Evolutionary conservation across 2,329 filamentous ascomycete genomes (phyloP), one percentile per base, ranked within the genome.

Genomic region (Aspergillus piperis): DNA sequence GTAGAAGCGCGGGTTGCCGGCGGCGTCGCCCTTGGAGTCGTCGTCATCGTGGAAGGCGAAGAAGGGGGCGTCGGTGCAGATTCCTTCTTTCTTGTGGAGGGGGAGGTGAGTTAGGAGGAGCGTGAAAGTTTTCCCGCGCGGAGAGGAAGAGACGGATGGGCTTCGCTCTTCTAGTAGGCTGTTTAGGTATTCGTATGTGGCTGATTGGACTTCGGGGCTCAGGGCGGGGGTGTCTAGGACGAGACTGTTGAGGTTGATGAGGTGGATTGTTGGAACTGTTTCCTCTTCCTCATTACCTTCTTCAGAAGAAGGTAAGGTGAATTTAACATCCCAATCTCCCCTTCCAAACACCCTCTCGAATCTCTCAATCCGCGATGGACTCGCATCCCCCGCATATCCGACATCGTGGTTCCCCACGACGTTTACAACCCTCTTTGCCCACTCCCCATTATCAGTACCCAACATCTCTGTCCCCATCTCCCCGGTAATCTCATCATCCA

Each of bases 321-420:
- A 87, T 36, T 88, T 86, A 10, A 96, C 83, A 71, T 96, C 92
- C 83, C 96, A 99, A 74, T 98, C 96, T 17, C 90, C 87, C 65
- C 88, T 90, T 59, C 95, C 95, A 78, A 96, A 99, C 1, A 85
- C 84, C 21, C 84, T 82, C 77, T 96, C 92, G 72, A 98, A 99
- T 1, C 95, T 86, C 27, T 86, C 81, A 57, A 97, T 82, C 3
- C 92, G 86, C 62, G 86, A 82, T n/a, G 83, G 78, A 42, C 89
- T 92, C 62, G 98, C 83, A 75, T 99, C 95, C 3, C 95, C 95
- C 0, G 93, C 92, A 73, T 99, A 99, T 36, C 95, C 95, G 70
- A 99, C 88, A 75, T 99, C 95, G 73, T 99, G 95, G 71, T 99
- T 99, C 1, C 95, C 95, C 0, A 88, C 92, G 25, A 98, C 86